Base-by-base conservation (phyloP, 83 land plant species). In the Thuja plicata region DNA sequence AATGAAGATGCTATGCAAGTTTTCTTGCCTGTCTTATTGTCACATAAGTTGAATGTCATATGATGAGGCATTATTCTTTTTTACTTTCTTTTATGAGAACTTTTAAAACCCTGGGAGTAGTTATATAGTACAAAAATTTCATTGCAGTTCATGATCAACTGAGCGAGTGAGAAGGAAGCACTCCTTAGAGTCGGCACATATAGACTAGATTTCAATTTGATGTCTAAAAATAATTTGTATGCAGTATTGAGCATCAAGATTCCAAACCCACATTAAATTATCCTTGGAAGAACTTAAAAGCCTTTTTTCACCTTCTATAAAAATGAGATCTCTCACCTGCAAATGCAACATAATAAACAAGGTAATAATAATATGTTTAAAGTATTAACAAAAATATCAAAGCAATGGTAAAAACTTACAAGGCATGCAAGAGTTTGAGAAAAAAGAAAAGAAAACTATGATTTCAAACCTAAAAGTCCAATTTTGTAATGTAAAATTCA, bases 151-250 rank as follows among this genome's bases (percentile, higher is more conserved):
- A 1, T 80, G 89, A 80, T 98, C 99, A 46, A 98, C 91, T 30
- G 99, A 97, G 17, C 99, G 99, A 78, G 96, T 92, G 50, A 98
- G 98, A 85, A 98, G 88, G 81, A 89, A 96, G 83, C 91, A 88
- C 81, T 97, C 99, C 24, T 91, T 86, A 48, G 95, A 97, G 48
- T 96, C 95, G 84, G 95, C 95, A 89, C 95, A 97, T 5, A 98
- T 87, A n/a, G 99, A 96, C 99, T 99, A 98, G 70, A 98, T 94
- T 87, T 97, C 99, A 92, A 95, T 95, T 60, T 95, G 95, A 91
- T 98, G 99, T 60, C 98, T 95, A 88, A 95, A 89, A 54, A 98
- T 86, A 50, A 94, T 97, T 92, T 98, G 99, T 86, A 97, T 88
- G 88, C 99, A 98, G 73, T 95, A 90, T 89, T 98, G 98, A 37